phyloP scores from a whole-genome alignment of 1,284 basidiomycete genomes.

The Marasmius tenuissimus region DNA sequence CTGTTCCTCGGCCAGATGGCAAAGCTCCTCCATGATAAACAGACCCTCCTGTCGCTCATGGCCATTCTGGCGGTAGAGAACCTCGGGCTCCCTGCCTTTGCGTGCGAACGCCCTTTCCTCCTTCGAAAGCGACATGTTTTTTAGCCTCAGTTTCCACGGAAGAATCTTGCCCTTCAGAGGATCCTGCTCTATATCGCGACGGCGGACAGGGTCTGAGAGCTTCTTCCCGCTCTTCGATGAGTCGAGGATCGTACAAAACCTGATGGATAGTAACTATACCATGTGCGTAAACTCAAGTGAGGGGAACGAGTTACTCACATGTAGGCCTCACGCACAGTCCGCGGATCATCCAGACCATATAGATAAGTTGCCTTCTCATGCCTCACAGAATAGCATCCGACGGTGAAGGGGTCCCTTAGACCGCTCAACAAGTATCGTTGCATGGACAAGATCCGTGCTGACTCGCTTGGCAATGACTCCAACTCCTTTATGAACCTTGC shows the following conservation, averaged over 20 bases:
- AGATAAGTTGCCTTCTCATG: constrained; percentile 35
- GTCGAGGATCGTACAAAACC: constrained; percentile 11
- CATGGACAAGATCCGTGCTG: constrained; percentile 15
- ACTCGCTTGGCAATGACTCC: constrained; percentile 15
- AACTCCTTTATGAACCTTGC: not conserved
- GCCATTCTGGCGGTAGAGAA: not conserved
- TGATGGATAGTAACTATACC: not conserved
- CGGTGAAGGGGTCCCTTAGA: constrained; percentile 28
- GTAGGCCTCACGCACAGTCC: constrained; percentile 16
- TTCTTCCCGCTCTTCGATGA: constrained; percentile 10
- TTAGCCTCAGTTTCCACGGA: not conserved
- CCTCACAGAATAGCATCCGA: constrained; percentile 38
- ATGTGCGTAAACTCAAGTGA: not conserved
- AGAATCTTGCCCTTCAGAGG: not conserved
- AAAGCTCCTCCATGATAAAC: not conserved
- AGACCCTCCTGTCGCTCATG: not conserved
- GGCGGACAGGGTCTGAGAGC: not conserved
- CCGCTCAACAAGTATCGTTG: constrained; percentile 37
- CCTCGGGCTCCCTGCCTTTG: too few relatives aligned
- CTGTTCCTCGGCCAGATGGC: not conserved
- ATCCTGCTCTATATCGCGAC: not conserved
- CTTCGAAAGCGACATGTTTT: not conserved
- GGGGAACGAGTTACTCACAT: constrained; percentile 10
- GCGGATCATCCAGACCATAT: constrained; percentile 15
- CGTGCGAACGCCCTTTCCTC: not conserved